Conservation (phyloP, 495 filamentous ascomycete species). For the Parathielavia appendiculata region DNA sequence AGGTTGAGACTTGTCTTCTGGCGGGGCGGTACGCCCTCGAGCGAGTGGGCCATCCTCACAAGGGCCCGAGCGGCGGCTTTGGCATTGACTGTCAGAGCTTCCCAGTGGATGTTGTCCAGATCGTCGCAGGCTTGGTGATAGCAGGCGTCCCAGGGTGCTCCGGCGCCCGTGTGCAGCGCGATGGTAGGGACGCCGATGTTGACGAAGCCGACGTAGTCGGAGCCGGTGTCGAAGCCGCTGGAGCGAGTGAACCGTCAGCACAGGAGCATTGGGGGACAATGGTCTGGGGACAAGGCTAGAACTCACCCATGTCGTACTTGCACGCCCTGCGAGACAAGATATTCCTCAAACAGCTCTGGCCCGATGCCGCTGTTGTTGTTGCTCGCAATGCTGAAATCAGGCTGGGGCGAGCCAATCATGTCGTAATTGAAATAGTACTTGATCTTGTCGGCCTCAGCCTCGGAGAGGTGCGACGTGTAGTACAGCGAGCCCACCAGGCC, state of each 20-base stretch:
- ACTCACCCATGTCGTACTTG: slow-evolving; percentile 21
- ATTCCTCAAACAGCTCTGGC: slow-evolving; percentile 27
- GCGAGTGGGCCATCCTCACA: slow-evolving; percentile 45
- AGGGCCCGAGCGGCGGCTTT: slow-evolving; percentile 55
- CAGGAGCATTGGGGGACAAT: slow-evolving; percentile 11
- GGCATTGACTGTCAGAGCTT: slow-evolving; percentile 55
- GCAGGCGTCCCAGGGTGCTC: slow-evolving; percentile 53
- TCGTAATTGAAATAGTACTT: slow-evolving; percentile 71
- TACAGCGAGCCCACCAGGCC: slow-evolving; percentile 58
- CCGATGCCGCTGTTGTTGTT: slow-evolving; percentile 39
- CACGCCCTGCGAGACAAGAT: slow-evolving; percentile 32
- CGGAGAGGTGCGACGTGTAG: slow-evolving; percentile 47
- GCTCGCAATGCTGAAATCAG: slow-evolving; percentile 51
- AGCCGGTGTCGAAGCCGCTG: slow-evolving; percentile 53
- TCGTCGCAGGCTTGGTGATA: slow-evolving; percentile 60
- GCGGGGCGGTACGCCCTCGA: slow-evolving; percentile 37
- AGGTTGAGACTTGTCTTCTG: slow-evolving; percentile 22
- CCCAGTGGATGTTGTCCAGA: slow-evolving; percentile 53
- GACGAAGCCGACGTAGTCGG: slow-evolving; percentile 64
- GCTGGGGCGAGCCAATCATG: slow-evolving; percentile 74
- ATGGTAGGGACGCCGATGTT: slow-evolving; percentile 55
- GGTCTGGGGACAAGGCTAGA: not conserved
- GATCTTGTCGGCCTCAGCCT: slow-evolving; percentile 48
- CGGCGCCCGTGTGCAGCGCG: slow-evolving; percentile 62
- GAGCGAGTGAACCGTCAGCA: slow-evolving; percentile 5